Evolutionary conservation across 805 yeast genomes (phyloP).

Genomic region (Yarrowia sp.): DNA sequence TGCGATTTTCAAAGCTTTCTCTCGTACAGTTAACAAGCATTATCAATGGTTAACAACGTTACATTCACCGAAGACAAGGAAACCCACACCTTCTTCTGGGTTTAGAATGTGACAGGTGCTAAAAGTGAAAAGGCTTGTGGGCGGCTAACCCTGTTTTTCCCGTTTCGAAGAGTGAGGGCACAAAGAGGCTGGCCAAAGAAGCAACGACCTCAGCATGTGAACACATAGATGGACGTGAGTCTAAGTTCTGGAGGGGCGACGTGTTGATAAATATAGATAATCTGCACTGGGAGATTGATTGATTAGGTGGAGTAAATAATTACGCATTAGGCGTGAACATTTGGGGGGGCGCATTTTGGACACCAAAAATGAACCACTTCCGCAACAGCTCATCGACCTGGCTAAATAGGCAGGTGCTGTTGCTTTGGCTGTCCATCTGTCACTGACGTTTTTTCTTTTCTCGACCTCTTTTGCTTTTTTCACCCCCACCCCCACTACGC

Average conservation of each 20-base stretch:
- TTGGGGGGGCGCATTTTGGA: too few relatives aligned
- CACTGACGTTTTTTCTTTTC: background rate
- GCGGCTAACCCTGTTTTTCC: conserved; percentile 25
- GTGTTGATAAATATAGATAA: too few relatives aligned
- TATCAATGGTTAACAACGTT: conserved; percentile 1
- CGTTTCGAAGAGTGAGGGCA: background rate
- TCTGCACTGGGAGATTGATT: too few relatives aligned
- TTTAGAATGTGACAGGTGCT: conserved; percentile 25
- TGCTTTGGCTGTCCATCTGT: background rate
- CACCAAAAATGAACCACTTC: too few relatives aligned
- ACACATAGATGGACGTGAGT: background rate
- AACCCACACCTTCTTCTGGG: background rate
- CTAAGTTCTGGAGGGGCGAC: background rate
- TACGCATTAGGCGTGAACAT: too few relatives aligned
- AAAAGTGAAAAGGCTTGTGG: conserved; percentile 1
- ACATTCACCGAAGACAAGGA: conserved; percentile 9
- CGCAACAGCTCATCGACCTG: too few relatives aligned
- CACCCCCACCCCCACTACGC: conserved; percentile 3
- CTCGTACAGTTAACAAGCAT: too few relatives aligned
- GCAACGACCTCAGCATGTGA: conserved; percentile 14
- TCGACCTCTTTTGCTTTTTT: background rate
- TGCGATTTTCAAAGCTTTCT: too few relatives aligned
- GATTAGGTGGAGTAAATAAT: too few relatives aligned
- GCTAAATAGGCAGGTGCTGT: too few relatives aligned
- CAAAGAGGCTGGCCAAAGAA: background rate